phyloP scores from a whole-genome alignment of 768 basidiomycete genomes.

The Xerocomellus dryophilus region DNA sequence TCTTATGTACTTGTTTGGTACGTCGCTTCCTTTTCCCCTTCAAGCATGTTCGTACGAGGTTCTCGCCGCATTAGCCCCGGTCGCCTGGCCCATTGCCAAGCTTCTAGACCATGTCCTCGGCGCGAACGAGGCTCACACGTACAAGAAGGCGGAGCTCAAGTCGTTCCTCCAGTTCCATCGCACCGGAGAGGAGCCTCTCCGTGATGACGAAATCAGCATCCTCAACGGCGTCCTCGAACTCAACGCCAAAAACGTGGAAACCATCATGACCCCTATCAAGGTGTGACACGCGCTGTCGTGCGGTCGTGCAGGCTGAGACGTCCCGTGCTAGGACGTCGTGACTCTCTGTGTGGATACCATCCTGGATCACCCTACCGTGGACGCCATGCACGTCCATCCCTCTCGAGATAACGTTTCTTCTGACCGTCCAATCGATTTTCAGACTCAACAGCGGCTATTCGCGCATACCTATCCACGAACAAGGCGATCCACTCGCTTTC shows the following conservation, averaged over 20 bases:
- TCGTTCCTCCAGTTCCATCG: constrained; percentile 80
- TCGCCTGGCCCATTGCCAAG: constrained; percentile 70
- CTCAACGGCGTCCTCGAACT: constrained; percentile 78
- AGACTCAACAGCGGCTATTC: constrained; percentile 84
- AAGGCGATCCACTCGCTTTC: constrained; percentile 66
- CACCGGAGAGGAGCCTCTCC: constrained; percentile 66
- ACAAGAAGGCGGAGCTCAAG: constrained; percentile 80
- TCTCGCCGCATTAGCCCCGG: constrained; percentile 48
- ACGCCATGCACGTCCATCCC: constrained; percentile 55
- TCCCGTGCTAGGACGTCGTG: constrained; percentile 63
- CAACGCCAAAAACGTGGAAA: constrained; percentile 69
- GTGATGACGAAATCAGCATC: constrained; percentile 81
- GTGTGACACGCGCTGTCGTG: constrained; percentile 29
- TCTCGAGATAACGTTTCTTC: not conserved
- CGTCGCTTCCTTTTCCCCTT: constrained; percentile 1
- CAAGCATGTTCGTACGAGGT: no score
- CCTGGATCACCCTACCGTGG: constrained; percentile 75
- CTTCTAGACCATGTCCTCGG: constrained; percentile 83
- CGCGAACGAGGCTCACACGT: constrained; percentile 63
- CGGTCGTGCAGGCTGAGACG: not conserved
- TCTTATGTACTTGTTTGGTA: constrained; percentile 65
- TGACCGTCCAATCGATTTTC: constrained; percentile 10
- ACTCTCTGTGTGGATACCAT: constrained; percentile 75
- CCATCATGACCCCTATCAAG: constrained; percentile 80
- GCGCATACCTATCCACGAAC: constrained; percentile 83